Evolutionary conservation across 2,329 filamentous ascomycete species (phyloP), one percentile per base, ranked within the genome.

Genomic region (Coniella lustricola): DNA sequence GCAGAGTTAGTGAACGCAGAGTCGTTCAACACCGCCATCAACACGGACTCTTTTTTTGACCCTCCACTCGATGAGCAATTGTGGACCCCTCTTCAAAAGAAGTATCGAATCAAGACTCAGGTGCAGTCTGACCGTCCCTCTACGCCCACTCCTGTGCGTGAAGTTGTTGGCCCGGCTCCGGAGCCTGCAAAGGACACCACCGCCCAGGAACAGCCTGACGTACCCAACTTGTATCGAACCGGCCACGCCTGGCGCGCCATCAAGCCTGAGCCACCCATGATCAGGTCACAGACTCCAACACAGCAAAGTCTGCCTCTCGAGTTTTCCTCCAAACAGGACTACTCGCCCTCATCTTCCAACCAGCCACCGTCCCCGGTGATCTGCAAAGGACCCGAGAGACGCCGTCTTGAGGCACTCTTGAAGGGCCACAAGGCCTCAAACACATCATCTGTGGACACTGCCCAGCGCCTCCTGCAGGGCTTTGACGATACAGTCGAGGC

Each of bases 391-490:
- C 2, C 36, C 2, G 16, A 46, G 35, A 37, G 44, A 31, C 22
- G 25, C 13, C 31, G 14, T 17, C 25, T 46, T 10, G 17, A 18
- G n/a, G 17, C 38, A 25, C 44, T 22, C 25, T 46, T 46, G 25
- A 34, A 46, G 16, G 34, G 34, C 21, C 44, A 16, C 9, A 36
- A 20, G 22, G 35, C 38, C 25, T 46, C 44, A n/a, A 16, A 22
- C 22, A 34, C 22, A 8, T 29, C 35, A 7, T 46, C 44, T 8
- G 35, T 17, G 17, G 44, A 33, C 13, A 46, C 44, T 4, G 10
- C 21, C 16, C 44, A 46, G n/a, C 44, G 44, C 8, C 22, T 46
- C 5, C 44, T 46, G 3, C 34, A 20, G 4, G 44, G 44, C n/a
- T 46, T 32, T n/a, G 38, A 21, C 4, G 25, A 29, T 18, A 32